Base-by-base conservation (phyloP, 2,329 filamentous ascomycete genomes). In the Mycosphaerella arachidis region DNA sequence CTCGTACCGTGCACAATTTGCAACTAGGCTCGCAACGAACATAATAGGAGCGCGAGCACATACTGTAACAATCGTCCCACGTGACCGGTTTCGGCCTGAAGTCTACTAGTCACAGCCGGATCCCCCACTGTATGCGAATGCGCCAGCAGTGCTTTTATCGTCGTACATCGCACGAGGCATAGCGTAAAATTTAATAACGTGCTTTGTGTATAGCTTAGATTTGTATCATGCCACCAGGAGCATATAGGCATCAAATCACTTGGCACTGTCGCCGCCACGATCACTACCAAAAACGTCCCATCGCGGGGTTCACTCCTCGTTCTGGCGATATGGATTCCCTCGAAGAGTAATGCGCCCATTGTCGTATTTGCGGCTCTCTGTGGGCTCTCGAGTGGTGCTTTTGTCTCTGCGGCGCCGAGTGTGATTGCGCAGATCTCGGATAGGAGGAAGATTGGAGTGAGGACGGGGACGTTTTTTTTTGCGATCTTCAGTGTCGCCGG, bases 361-460 rank as follows among this genome's bases (percentile, higher is more conserved):
- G 80, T 90, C 53, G 78, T 85, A 37, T 91, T 89, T 71, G 80
- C 82, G 12, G 78, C 82, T n/a, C 73, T 90, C 6, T 91, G 88
- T 65, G 89, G 88, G 18, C 89, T 91, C 70, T 81, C 81, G 13
- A 86, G 84, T 0, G 89, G 88, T 12, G 83, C 84, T 2, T 88
- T 86, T 66, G 82, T 89, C 37, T 83, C 83, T 0, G 75, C 91
- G 18, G 78, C 79, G 0, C 86, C 88, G 0, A 81, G 86, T 0
- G 76, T 89, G 13, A 77, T 92, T 24, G 87, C 86, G 1, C 87
- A 91, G 86, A 89, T 53, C 62, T 86, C 84, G 1, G 86, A 89
- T 50, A 82, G 90, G 40, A 78, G 83, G 20, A 81, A 90, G 71
- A 86, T 92, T 35, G 90, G 89, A 13, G 82, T 86, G 1, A 79